These are phyloP conservation scores for Penicillium verrucosum DNA, from an alignment of 2,329 filamentous ascomycete genomes.

Conservation along the genomic window DNA sequence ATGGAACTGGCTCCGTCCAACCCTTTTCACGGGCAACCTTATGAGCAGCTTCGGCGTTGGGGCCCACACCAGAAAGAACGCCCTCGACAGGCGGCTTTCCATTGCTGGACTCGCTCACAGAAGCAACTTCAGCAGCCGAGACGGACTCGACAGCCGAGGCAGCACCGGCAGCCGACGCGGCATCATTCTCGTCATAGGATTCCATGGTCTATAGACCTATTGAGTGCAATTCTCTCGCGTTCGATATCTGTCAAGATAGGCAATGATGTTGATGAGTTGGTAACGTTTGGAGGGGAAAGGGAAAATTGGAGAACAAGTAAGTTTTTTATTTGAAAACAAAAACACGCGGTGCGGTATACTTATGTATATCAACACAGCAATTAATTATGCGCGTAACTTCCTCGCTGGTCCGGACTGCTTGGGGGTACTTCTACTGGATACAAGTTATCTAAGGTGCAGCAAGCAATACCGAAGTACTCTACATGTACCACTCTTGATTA, in stretches of 20 bases:
- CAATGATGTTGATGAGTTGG: background rate
- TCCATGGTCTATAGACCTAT: background rate
- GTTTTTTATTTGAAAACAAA: background rate
- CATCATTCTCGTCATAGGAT: background rate
- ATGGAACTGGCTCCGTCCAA: slow-evolving; percentile 38
- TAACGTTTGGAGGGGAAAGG: background rate
- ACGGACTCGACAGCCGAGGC: background rate
- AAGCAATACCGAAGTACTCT: background rate
- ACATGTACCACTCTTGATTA: background rate
- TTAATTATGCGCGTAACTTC: too few relatives aligned
- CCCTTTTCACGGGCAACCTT: slow-evolving; percentile 37
- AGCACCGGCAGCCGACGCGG: background rate
- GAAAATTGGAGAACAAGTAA: background rate
- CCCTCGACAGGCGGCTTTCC: background rate
- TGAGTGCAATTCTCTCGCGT: too few relatives aligned
- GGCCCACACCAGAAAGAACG: slow-evolving; percentile 2
- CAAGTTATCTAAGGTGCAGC: too few relatives aligned
- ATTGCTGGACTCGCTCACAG: background rate
- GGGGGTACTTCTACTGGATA: background rate
- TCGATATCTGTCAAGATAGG: background rate
- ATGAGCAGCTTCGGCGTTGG: slow-evolving; percentile 17
- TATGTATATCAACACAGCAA: background rate
- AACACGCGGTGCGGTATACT: too few relatives aligned
- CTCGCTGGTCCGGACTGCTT: background rate
- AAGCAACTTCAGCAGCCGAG: background rate